phyloP scores from a whole-genome alignment of 768 basidiomycete genomes.

The Holtermanniella nyarrowii region DNA sequence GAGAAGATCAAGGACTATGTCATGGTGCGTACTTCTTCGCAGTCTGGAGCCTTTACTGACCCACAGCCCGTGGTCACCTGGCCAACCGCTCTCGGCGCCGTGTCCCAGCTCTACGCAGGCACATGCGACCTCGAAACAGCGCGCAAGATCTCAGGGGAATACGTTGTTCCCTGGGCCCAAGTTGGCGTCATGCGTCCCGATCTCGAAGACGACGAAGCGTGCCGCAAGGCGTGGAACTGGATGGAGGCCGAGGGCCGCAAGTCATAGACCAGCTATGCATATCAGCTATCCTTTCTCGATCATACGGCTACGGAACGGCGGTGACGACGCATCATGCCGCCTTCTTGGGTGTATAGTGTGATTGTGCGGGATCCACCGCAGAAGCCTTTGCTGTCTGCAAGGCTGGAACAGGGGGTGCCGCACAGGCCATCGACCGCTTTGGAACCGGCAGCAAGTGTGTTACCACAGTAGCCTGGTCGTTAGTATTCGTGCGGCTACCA shows the following conservation, averaged over 20 bases:
- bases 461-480: too few species aligned
- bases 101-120: slow-evolving; percentile 29
- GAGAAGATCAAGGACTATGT: neutral
- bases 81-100: slow-evolving; percentile 12
- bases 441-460: too few species aligned
- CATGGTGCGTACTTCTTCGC: neutral
- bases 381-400: too few species aligned
- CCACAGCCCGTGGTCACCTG: slow-evolving; percentile 10
- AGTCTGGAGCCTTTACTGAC: neutral
- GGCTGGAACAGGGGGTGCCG: too few species aligned
- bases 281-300: too few species aligned
- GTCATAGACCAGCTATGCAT: neutral
- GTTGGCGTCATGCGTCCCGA: slow-evolving; percentile 23
- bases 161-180: slow-evolving; percentile 25
- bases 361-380: too few species aligned
- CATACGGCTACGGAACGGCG: too few species aligned
- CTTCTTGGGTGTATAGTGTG: too few species aligned
- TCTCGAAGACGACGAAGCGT: slow-evolving; percentile 11
- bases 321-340: too few species aligned
- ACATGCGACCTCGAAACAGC: slow-evolving; percentile 18
- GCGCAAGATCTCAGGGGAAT: slow-evolving; percentile 17
- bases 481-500: too few species aligned
- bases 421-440: too few species aligned
- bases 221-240: slow-evolving; percentile 27
- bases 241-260: slow-evolving; percentile 20